Percentiles rank a stretch among this genome's conserved stretches.
These are phyloP conservation scores for Turnera subulata DNA, from an alignment of 345 rosid species.

Conservation along the genomic window DNA sequence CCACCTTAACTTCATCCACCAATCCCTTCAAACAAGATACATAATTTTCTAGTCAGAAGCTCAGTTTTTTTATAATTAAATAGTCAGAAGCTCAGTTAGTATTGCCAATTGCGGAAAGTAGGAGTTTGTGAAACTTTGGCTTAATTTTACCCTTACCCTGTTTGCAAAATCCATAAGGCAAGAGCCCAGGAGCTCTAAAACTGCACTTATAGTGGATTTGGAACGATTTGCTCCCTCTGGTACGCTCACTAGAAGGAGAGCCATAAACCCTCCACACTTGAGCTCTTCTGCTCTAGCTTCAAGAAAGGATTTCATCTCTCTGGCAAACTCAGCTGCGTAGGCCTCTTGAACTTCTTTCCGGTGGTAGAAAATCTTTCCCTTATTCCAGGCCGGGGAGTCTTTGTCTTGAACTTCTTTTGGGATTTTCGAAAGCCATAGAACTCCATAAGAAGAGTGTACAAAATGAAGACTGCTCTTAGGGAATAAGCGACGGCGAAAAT, in stretches of 20 bases:
- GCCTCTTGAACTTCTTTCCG: constrained; percentile 8
- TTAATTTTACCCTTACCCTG: constrained; percentile 5
- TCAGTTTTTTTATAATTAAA: neutral
- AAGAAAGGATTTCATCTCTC: constrained; percentile 9
- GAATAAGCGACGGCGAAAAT: constrained; percentile 26
- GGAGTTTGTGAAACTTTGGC: no score
- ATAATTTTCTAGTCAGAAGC: no score
- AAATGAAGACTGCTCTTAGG: constrained; percentile 24
- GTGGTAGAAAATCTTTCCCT: constrained; percentile 6
- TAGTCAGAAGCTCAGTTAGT: no score
- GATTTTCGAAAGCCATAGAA: constrained; percentile 35
- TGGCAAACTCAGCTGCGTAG: constrained; percentile 11
- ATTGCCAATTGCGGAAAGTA: no score
- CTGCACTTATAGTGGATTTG: neutral
- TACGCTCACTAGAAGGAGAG: constrained; percentile 6
- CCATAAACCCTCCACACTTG: constrained; percentile 12
- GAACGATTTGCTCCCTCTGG: constrained; percentile 4
- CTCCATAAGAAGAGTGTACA: constrained; percentile 10
- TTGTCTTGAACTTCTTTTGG: constrained; percentile 9
- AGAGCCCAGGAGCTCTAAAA: constrained; percentile 7
- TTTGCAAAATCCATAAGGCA: constrained; percentile 7
- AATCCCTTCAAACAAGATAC: neutral
- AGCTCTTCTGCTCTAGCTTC: constrained; percentile 16
- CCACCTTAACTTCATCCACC: neutral
- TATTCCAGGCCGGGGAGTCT: constrained; percentile 17